Evolutionary conservation across 768 basidiomycete species (phyloP).

Genomic region (Lactarius hatsudake): DNA sequence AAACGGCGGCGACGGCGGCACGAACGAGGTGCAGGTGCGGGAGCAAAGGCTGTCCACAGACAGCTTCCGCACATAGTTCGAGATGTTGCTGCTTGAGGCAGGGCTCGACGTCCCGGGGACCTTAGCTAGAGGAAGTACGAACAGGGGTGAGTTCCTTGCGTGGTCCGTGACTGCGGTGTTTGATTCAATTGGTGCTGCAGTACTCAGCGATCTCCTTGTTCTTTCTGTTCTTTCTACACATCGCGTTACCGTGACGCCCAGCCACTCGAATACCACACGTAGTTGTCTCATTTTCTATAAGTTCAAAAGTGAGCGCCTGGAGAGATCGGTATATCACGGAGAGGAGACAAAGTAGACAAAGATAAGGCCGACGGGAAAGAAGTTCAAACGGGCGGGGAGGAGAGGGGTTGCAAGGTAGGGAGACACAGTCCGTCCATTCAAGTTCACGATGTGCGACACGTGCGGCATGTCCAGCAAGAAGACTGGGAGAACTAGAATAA

Average conservation of each 20-base stretch:
- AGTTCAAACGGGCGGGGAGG: too few species aligned
- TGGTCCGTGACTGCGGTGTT: too few species aligned
- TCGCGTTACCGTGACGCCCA: too few species aligned
- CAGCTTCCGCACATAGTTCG: constrained; percentile 7
- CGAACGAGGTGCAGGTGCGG: background rate
- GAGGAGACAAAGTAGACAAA: too few species aligned
- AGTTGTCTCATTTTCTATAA: background rate
- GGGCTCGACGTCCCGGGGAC: constrained; percentile 4
- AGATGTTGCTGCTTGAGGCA: constrained; percentile 1
- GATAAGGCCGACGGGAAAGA: too few species aligned
- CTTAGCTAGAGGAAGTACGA: background rate
- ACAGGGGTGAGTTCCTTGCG: background rate
- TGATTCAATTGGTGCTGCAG: background rate
- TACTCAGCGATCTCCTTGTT: background rate
- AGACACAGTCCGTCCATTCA: too few species aligned
- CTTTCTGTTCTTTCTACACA: background rate
- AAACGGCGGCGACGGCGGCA: background rate
- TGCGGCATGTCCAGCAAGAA: too few species aligned
- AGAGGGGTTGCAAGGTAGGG: too few species aligned
- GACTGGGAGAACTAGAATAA: too few species aligned
- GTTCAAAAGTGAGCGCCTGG: too few species aligned
- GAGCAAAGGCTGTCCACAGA: background rate
- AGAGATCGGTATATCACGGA: too few species aligned
- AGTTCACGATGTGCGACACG: too few species aligned
- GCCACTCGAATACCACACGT: background rate